Percentiles rank a stretch among this genome's conserved stretches.
Evolutionary conservation across 495 filamentous ascomycete species (phyloP).

Genomic region (Darksidea phi): DNA sequence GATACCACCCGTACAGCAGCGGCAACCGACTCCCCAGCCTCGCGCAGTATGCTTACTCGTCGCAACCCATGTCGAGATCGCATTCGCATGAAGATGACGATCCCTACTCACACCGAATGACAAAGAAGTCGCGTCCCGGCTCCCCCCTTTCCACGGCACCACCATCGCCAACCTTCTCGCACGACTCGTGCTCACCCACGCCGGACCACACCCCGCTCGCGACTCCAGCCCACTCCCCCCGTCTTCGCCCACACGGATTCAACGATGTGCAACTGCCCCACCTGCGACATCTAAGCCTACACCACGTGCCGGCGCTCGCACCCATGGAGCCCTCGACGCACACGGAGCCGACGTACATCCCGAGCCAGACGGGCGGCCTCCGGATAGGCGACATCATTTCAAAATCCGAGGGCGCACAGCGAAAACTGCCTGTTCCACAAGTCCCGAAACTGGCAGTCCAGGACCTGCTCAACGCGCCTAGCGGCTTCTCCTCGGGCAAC

Average conservation of each 20-base stretch:
- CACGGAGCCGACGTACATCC: constrained; percentile 57
- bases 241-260: constrained; percentile 71
- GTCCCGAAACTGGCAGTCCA: constrained; percentile 87
- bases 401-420: constrained; percentile 76
- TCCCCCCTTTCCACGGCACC: constrained; percentile 94
- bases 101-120: constrained; percentile 67
- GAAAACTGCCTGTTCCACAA: constrained; percentile 91
- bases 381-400: constrained; percentile 92
- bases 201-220: constrained; percentile 95
- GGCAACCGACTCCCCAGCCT: constrained; percentile 63
- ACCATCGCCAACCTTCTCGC: constrained; percentile 95
- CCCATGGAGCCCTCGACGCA: constrained; percentile 82
- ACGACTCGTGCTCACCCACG: constrained; percentile 92
- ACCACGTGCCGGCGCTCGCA: constrained; percentile 81
- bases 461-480: constrained; percentile 67
- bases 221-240: constrained; percentile 92
- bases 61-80: constrained; percentile 82
- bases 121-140: constrained; percentile 85
- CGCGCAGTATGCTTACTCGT: constrained; percentile 69
- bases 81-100: constrained; percentile 86
- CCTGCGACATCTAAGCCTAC: constrained; percentile 83
- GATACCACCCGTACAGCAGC: constrained; percentile 35
- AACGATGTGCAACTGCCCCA: constrained; percentile 75
- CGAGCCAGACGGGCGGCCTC: constrained; percentile 62
- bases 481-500: constrained; percentile 59